Percentiles rank a stretch among this genome's conserved stretches.
phyloP scores from a whole-genome alignment of 306 rosid genomes.

The Dryas alaskensis region DNA sequence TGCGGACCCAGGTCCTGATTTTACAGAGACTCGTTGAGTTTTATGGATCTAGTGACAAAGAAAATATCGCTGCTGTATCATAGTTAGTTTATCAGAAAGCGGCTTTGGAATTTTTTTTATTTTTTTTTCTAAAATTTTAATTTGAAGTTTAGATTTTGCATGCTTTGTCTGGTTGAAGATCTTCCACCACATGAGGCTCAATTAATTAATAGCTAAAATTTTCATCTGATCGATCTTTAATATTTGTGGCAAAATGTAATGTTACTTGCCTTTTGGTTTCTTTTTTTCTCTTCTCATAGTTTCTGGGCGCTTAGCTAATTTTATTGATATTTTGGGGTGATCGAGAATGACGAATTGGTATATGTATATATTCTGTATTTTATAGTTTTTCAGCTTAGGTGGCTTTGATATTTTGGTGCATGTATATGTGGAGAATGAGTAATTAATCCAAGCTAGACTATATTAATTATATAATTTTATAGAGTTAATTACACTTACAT shows the following conservation, averaged over 20 bases:
- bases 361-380: too few species aligned
- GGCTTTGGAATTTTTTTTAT: slow-evolving; percentile 21
- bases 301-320: too few species aligned
- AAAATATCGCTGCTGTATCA: slow-evolving; percentile 33
- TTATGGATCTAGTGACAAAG: slow-evolving; percentile 53
- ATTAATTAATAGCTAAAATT: slow-evolving; percentile 23
- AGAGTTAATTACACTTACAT: too few species aligned
- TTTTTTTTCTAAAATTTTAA: slow-evolving; percentile 17
- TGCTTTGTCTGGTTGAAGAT: slow-evolving; percentile 39
- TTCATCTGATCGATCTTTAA: not conserved
- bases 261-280: slow-evolving; percentile 11
- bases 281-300: slow-evolving; percentile 3
- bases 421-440: too few species aligned
- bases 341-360: too few species aligned
- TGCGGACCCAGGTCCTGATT: slow-evolving; percentile 59
- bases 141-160: slow-evolving; percentile 28
- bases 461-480: too few species aligned
- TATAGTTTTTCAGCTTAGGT: too few species aligned
- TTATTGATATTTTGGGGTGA: too few species aligned
- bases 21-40: slow-evolving; percentile 69
- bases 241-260: slow-evolving; percentile 2
- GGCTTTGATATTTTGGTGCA: too few species aligned
- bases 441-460: too few species aligned
- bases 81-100: slow-evolving; percentile 23
- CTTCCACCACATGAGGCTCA: not conserved